Percentiles rank a stretch among this genome's conserved stretches.
Conservation (phyloP, 2,329 filamentous ascomycete genomes). For the Beauveria brongniartii region DNA sequence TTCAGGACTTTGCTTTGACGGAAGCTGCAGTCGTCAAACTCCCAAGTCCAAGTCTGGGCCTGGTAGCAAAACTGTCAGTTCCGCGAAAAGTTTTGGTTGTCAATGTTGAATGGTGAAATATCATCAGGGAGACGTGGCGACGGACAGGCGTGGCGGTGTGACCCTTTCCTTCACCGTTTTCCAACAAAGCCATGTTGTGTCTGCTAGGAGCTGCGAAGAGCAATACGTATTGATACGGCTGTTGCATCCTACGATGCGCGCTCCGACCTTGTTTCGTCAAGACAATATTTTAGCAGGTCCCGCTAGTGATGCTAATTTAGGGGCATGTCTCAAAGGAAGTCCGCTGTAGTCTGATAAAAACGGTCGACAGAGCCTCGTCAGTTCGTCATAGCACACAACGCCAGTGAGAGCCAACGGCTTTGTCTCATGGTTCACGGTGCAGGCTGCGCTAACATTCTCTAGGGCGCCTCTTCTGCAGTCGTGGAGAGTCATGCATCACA, state of each 20-base stretch:
- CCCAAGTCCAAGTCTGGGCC: background rate
- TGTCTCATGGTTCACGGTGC: background rate
- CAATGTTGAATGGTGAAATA: background rate
- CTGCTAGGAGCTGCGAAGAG: background rate
- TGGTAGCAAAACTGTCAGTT: background rate
- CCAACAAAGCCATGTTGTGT: background rate
- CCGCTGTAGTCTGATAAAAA: background rate
- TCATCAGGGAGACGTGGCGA: background rate
- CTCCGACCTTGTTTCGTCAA: background rate
- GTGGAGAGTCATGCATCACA: background rate
- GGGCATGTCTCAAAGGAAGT: background rate
- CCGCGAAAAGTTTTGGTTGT: background rate
- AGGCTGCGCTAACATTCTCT: background rate
- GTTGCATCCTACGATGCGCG: background rate
- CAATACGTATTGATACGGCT: background rate
- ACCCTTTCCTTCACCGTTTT: no score
- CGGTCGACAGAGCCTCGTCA: background rate
- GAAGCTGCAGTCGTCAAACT: background rate
- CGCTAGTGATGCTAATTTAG: background rate
- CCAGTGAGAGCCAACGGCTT: background rate
- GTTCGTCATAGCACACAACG: background rate
- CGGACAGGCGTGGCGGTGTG: background rate
- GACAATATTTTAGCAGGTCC: background rate
- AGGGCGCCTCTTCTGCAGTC: background rate
- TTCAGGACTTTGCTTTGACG: background rate